Conservation (phyloP, 208 protist genomes). For the Angomonas deanei region DNA sequence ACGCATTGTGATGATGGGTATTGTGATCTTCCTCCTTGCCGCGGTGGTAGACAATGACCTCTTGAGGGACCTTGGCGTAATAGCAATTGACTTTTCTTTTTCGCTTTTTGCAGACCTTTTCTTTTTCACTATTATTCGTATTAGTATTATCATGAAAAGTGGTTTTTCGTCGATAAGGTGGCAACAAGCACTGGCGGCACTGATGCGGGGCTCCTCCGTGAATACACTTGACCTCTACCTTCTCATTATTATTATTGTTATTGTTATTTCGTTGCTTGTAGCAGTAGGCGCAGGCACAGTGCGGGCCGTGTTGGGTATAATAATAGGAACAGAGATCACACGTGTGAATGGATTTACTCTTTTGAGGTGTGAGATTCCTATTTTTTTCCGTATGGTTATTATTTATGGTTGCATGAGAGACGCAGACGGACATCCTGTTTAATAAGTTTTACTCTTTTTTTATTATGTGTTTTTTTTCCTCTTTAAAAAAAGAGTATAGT, state of each 20-base stretch:
- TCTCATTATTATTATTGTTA: no score
- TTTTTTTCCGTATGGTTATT: background rate
- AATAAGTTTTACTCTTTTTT: no score
- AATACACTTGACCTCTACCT: no score
- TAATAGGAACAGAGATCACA: constrained; percentile 5
- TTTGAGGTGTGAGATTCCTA: background rate
- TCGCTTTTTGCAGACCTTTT: background rate
- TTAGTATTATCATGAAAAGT: background rate
- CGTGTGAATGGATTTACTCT: background rate
- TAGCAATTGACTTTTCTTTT: background rate
- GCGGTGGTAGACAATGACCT: background rate
- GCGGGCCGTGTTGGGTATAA: background rate
- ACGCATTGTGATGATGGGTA: background rate
- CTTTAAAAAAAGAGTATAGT: no score
- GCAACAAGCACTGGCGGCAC: no score
- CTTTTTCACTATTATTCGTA: no score
- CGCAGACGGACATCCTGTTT: no score
- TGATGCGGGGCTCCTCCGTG: no score
- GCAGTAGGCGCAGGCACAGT: background rate
- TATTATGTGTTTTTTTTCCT: no score
- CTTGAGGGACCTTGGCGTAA: background rate
- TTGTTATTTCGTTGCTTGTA: background rate
- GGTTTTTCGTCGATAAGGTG: background rate
- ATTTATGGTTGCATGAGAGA: background rate
- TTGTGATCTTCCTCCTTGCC: background rate